Base-by-base conservation (phyloP, 768 basidiomycete genomes). In the Trametes meyenii region DNA sequence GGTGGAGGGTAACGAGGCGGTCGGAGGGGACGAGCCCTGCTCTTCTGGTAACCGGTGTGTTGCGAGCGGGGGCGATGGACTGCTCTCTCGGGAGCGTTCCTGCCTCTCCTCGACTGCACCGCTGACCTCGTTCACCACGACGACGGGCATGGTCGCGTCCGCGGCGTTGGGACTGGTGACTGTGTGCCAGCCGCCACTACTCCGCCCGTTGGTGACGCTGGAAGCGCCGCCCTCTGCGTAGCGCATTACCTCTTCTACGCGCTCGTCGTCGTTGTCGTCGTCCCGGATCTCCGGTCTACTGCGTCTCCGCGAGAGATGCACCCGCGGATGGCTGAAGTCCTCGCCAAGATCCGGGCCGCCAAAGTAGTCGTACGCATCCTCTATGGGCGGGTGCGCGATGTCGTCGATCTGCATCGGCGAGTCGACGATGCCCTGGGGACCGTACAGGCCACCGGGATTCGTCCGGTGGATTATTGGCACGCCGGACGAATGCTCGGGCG, bases 361-460 rank as follows among this genome's bases (percentile, higher is more conserved):
- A 65, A 87, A 86, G 72, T 85, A 84, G 67, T 87, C 85, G 65
- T 82, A 83, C 16, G 82, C 82, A 63, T 77, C 78, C 33, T 73
- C 77, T 38, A 77, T 72, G 52, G 77, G 76, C 14, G 73, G 73
- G 62, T 78, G 75, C 44, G 67, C 69, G 12, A 66, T 63, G 40
- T 74, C 75, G 58, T 64, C 68, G 50, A 66, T 63, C 23, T 56
- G 64, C 61, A 63, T 60, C 0, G 70, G 70, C 35, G 68, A 69
- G 29, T 63, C 65, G 51, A 58, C 50, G 21, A 50, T 26, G 29
- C 44, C 29, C 38, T 66, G 46, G 29, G 62, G 4, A 39, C 59
- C 49, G 48, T 65, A 69, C 58, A 69, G 66, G 16, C 73, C 72
- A 73, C 58, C 67, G 36, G 61, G 40, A 40, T 42, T 55, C n/a